phyloP scores from a whole-genome alignment of 2,329 filamentous ascomycete genomes.

The Colletotrichum sp. region DNA sequence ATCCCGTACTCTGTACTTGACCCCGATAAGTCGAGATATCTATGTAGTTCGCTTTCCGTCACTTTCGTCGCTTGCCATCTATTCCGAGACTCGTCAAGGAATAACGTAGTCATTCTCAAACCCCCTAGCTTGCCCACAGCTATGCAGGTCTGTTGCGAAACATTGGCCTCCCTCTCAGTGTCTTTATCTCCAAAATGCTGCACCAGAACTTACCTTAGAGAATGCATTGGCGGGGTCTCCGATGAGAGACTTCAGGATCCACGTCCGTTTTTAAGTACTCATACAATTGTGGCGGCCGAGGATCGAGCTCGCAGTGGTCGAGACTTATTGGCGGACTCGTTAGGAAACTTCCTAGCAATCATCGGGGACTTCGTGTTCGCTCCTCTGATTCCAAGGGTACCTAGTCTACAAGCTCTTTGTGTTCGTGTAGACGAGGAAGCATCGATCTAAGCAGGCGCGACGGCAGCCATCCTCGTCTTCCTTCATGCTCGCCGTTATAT shows the following conservation, averaged over 20 bases:
- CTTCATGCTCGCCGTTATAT: background rate
- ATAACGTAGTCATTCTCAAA: background rate
- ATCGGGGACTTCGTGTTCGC: background rate
- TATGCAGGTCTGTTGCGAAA: background rate
- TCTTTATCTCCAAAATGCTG: background rate
- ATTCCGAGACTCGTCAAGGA: background rate
- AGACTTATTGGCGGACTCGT: background rate
- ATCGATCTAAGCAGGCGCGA: background rate
- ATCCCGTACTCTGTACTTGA: background rate
- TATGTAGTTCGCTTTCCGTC: background rate
- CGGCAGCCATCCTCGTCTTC: background rate
- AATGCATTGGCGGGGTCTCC: background rate
- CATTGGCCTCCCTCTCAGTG: background rate
- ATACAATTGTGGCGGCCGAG: fast-evolving
- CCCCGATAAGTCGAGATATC: background rate
- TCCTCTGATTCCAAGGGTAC: background rate
- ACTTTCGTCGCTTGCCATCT: background rate
- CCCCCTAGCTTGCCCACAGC: background rate
- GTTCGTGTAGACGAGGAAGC: background rate
- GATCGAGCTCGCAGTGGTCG: background rate
- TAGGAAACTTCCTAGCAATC: background rate
- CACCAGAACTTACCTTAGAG: fast-evolving
- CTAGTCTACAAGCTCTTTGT: background rate
- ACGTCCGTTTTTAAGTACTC: background rate
- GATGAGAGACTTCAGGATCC: background rate